These are phyloP conservation scores for Inonotus obliquus DNA, from an alignment of 1,284 basidiomycete species.

Conservation along the genomic window DNA sequence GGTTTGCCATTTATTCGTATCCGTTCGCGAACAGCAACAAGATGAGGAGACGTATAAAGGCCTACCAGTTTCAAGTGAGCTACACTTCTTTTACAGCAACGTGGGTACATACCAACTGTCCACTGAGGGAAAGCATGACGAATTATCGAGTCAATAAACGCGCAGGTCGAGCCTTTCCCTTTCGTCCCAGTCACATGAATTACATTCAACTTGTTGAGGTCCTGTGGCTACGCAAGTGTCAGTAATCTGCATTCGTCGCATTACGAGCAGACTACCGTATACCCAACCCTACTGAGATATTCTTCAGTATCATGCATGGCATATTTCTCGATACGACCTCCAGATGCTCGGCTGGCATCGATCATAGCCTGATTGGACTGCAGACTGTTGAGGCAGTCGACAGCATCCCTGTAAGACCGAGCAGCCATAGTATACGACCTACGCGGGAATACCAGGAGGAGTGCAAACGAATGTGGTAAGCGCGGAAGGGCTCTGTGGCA, in stretches of 20 bases:
- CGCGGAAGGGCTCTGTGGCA: conserved; percentile 6
- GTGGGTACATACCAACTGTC: conserved; percentile 57
- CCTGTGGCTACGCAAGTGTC: conserved; percentile 51
- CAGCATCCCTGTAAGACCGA: conserved; percentile 73
- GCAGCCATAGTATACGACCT: conserved; percentile 34
- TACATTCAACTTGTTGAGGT: conserved; percentile 88
- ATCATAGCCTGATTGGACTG: conserved; percentile 93
- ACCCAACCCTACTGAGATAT: conserved; percentile 85
- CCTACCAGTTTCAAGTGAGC: conserved; percentile 39
- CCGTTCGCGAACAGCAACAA: conserved; percentile 93
- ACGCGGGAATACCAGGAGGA: not conserved
- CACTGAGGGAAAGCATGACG: conserved; percentile 58
- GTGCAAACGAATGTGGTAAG: not conserved
- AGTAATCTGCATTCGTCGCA: conserved; percentile 7
- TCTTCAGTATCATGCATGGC: conserved; percentile 90
- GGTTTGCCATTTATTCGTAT: conserved; percentile 93
- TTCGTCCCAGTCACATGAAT: conserved; percentile 98
- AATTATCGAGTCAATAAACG: conserved; percentile 81
- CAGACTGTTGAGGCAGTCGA: conserved; percentile 85
- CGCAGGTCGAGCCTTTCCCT: conserved; percentile 97
- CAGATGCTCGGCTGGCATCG: conserved; percentile 78
- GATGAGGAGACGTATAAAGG: conserved; percentile 95
- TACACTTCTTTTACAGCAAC: not conserved
- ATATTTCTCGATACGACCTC: conserved; percentile 62
- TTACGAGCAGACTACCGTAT: conserved; percentile 48